A percentile compares a stretch with the other conserved stretches of the same genome.
These are phyloP conservation scores for Apiotrichum akiyoshidainum DNA, from an alignment of 1,284 basidiomycete species.

Conservation along the genomic window DNA sequence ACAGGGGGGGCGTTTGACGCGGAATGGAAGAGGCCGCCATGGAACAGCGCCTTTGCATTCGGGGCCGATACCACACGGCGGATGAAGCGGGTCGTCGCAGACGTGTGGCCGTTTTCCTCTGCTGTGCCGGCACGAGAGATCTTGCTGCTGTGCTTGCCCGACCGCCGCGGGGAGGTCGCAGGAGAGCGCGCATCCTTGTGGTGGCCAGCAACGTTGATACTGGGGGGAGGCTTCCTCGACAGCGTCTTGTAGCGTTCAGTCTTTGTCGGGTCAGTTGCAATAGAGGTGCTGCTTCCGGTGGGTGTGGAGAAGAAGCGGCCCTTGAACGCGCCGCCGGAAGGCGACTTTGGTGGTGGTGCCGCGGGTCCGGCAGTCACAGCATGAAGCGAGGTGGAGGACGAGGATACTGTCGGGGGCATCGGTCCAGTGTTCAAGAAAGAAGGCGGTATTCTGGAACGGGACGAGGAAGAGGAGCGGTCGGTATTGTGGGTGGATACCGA, in stretches of 20 bases:
- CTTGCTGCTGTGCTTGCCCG: background rate
- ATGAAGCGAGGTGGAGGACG: slow-evolving; percentile 19
- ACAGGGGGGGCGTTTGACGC: slow-evolving; percentile 38
- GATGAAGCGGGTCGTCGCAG: slow-evolving; percentile 58
- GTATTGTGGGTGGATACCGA: slow-evolving; percentile 19
- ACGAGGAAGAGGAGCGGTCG: slow-evolving; percentile 22
- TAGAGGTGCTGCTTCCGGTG: slow-evolving; percentile 7
- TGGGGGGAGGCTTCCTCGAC: slow-evolving; percentile 15
- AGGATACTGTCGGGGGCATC: slow-evolving; percentile 3
- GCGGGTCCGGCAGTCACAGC: slow-evolving; percentile 2
- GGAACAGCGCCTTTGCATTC: slow-evolving; percentile 86
- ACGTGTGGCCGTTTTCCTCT: slow-evolving; percentile 11
- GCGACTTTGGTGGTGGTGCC: slow-evolving; percentile 13
- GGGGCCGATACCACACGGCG: slow-evolving; percentile 94
- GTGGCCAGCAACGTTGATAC: slow-evolving; percentile 1
- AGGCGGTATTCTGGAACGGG: slow-evolving; percentile 10
- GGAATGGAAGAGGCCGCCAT: slow-evolving; percentile 24
- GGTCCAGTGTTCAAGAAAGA: background rate
- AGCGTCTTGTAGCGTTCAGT: slow-evolving; percentile 29
- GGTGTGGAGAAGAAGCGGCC: slow-evolving; percentile 45
- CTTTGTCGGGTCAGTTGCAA: slow-evolving; percentile 8
- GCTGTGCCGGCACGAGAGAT: background rate
- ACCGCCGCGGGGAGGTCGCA: background rate
- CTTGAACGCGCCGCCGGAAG: slow-evolving; percentile 34
- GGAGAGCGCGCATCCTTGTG: slow-evolving; percentile 2